Conservation (phyloP, 176 grass and related monocot species). For the Ensete glaucum region DNA sequence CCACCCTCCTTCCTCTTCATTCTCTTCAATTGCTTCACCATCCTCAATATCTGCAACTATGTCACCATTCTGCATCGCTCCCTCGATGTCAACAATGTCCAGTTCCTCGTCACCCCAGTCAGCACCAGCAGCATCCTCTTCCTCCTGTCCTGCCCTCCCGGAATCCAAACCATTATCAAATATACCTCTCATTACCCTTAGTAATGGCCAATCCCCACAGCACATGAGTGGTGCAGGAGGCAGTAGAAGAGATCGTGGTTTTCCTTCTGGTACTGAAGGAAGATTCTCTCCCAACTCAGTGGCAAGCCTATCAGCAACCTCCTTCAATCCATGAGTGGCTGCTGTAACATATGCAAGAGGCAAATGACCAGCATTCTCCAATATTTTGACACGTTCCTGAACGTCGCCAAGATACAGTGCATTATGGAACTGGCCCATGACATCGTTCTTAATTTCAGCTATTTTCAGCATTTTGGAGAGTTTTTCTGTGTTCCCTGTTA, state of each 20-base stretch:
- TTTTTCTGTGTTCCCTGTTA: slow-evolving; percentile 68
- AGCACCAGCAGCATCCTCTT: slow-evolving; percentile 69
- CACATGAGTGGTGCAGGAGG: slow-evolving; percentile 61
- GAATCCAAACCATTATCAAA: slow-evolving; percentile 83
- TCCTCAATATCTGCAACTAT: slow-evolving; percentile 48
- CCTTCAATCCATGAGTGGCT: slow-evolving; percentile 65
- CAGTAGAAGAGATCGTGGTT: slow-evolving; percentile 50
- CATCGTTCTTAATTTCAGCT: slow-evolving; percentile 68
- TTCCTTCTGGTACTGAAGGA: slow-evolving; percentile 63
- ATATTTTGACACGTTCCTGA: slow-evolving; percentile 66
- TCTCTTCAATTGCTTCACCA: slow-evolving; percentile 54
- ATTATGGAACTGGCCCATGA: slow-evolving; percentile 89
- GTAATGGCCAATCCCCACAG: slow-evolving; percentile 80
- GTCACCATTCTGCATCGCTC: slow-evolving; percentile 58
- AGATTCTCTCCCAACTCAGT: slow-evolving; percentile 82
- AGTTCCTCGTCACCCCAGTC: slow-evolving; percentile 91
- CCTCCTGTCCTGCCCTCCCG: slow-evolving; percentile 53
- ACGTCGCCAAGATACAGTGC: slow-evolving; percentile 75
- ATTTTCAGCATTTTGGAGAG: slow-evolving; percentile 75
- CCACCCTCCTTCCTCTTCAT: slow-evolving; percentile 71
- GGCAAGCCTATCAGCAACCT: slow-evolving; percentile 68
- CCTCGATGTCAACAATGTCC: slow-evolving; percentile 68
- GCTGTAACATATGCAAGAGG: slow-evolving; percentile 90
- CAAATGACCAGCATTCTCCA: slow-evolving; percentile 80
- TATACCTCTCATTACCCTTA: slow-evolving; percentile 82